Evolutionary conservation across 495 filamentous ascomycete species (phyloP), one percentile per base, ranked within the genome.

Genomic region (Talaromyces nanjingensis): DNA sequence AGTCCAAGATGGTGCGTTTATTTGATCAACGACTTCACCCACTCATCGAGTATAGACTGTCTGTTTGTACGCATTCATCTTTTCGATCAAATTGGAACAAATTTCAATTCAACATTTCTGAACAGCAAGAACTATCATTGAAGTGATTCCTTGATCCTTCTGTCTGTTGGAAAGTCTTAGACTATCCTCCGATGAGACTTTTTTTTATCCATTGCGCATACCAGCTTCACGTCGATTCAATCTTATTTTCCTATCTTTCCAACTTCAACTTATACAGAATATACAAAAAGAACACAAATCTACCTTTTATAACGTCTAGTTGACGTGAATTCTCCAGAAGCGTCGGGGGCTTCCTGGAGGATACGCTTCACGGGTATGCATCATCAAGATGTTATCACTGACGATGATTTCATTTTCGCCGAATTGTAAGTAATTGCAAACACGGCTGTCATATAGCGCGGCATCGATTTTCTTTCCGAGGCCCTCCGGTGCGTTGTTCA

Each of bases 371-470:
- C 76, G 42, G 4, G 76, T 76, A 55, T 81, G 76, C 70, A 79
- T 66, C 45, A 74, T 71, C n/a, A 72, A 49, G 20, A 74, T 39
- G 52, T 81, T 80, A 53, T 81, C 79, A 39, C 57, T 74, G 5
- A 82, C 70, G 8, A 82, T 53, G 27, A 81, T 25, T 63, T 82
- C 79, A 2, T 77, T 78, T 64, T 78, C 33, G 18, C 27, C 27
- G 8, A 29, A 59, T 29, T 29, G 27, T 9, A 33, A 27, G 27
- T 59, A 59, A 18, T 59, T 33, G 27, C 74, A 78, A 0, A 86
- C 77, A 1, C 83, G 73, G 16, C 77, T 73, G 65, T 86, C 83
- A 63, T 84, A 79, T 14, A 79, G 66, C 22, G 83, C 54, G 9
- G 59, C 57, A 55, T 79, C 75, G 4, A 84, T 55, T n/a, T 74